phyloP scores from a whole-genome alignment of 768 basidiomycete species.

The Naematelia aurantialba region DNA sequence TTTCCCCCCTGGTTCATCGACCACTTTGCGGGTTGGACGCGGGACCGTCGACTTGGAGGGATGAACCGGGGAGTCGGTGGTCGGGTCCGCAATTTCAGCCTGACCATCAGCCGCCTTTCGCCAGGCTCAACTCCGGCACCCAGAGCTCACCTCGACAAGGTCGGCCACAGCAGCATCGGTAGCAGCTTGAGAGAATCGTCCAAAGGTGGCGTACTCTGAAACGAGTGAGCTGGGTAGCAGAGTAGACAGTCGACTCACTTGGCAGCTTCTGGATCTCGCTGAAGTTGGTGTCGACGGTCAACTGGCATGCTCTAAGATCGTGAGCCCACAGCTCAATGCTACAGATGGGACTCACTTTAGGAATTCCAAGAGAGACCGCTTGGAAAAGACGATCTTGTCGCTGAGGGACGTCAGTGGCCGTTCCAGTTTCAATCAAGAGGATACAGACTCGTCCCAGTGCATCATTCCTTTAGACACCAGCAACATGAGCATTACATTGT shows the following conservation, averaged over 20 bases:
- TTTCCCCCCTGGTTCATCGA: conserved; percentile 46
- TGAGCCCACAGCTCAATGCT: neutral
- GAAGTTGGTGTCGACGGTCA: conserved; percentile 47
- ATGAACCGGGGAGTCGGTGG: conserved; percentile 28
- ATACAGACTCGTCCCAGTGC: conserved; percentile 48
- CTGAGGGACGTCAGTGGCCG: conserved; percentile 15
- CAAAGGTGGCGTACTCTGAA: conserved; percentile 49
- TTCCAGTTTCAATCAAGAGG: neutral
- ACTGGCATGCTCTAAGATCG: conserved; percentile 22
- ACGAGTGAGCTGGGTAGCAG: neutral
- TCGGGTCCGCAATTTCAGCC: conserved; percentile 50
- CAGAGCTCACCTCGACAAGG: conserved; percentile 43
- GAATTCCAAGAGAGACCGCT: conserved; percentile 49
- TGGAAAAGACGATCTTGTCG: conserved; percentile 50
- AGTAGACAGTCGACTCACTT: conserved; percentile 28
- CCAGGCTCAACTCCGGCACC: neutral
- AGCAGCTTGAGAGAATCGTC: conserved; percentile 44
- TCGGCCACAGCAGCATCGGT: conserved; percentile 49
- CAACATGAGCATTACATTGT: conserved; percentile 1
- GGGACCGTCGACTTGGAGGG: conserved; percentile 33
- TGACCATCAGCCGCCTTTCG: neutral
- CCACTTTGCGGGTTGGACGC: conserved; percentile 46
- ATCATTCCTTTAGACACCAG: conserved; percentile 34
- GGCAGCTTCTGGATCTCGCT: conserved; percentile 47
- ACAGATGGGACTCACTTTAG: conserved; percentile 38